Evolutionary conservation across 805 yeast species (phyloP).

Genomic region (Kregervanrija pseudodelftensis): DNA sequence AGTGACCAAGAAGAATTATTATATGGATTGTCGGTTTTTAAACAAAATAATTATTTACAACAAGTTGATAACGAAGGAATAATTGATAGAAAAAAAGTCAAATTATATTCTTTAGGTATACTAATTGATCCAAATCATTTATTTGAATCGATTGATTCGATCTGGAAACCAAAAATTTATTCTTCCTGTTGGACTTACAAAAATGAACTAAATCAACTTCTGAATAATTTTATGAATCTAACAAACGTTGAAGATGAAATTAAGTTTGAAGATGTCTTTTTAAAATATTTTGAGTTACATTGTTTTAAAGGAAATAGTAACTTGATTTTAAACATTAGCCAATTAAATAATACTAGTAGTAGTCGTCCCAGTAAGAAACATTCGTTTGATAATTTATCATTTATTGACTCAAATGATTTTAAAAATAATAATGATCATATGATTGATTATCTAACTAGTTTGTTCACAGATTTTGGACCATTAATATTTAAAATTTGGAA

Average conservation of each 20-base stretch:
- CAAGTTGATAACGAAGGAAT: constrained; percentile 11
- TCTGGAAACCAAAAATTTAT: constrained; percentile 37
- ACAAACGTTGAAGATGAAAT: constrained; percentile 12
- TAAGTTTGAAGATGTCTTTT: constrained; percentile 14
- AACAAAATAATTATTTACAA: constrained; percentile 30
- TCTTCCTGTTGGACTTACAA: constrained; percentile 39
- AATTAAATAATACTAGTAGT: too few relatives aligned
- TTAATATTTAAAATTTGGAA: constrained; percentile 59
- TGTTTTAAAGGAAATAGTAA: not conserved
- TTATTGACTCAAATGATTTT: not conserved
- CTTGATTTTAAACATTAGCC: too few relatives aligned
- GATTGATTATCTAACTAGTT: constrained; percentile 36
- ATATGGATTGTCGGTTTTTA: constrained; percentile 48
- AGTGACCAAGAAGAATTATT: constrained; percentile 17
- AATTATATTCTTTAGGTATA: constrained; percentile 61
- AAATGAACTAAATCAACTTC: constrained; percentile 26
- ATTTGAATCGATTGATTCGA: constrained; percentile 5
- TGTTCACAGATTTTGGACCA: constrained; percentile 55
- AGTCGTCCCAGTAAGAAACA: constrained; percentile 2
- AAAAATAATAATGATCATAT: constrained; percentile 31
- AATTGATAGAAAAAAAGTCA: constrained; percentile 37
- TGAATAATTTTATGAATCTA: constrained; percentile 23
- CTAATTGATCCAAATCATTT: constrained; percentile 38
- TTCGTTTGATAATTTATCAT: not conserved
- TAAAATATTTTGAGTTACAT: constrained; percentile 19